Conservation (phyloP, 352 stramenopile species). For the Paralagenidium karlingii region DNA sequence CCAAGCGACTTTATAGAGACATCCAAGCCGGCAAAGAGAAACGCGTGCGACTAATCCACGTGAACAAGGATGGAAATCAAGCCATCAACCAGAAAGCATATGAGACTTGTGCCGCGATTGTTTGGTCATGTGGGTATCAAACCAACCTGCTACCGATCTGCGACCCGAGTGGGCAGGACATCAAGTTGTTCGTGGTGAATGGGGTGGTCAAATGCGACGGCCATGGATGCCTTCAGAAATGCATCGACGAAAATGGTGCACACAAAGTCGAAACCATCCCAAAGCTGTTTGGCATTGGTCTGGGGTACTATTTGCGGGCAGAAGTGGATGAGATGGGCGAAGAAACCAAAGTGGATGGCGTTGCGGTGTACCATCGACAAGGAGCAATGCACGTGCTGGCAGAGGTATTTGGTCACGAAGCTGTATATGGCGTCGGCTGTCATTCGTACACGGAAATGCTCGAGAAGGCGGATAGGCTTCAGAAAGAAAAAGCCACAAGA, state of each 20-base stretch:
- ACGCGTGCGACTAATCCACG: constrained; percentile 58
- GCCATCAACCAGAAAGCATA: constrained; percentile 46
- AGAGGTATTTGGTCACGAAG: constrained; percentile 31
- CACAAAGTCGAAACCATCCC: constrained; percentile 3
- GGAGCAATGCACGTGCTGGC: constrained; percentile 59
- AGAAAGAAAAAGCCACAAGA: background rate
- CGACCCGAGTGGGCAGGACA: constrained; percentile 20
- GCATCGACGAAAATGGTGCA: background rate
- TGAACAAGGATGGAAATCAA: constrained; percentile 43
- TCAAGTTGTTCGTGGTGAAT: constrained; percentile 34
- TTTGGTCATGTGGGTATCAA: constrained; percentile 74
- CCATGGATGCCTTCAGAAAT: constrained; percentile 28
- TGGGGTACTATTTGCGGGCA: constrained; percentile 69
- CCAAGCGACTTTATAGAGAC: constrained; percentile 61
- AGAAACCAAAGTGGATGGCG: constrained; percentile 61
- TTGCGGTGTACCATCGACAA: constrained; percentile 80
- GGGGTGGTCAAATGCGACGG: constrained; percentile 58
- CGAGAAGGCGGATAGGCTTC: constrained; percentile 27
- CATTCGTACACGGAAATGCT: constrained; percentile 75
- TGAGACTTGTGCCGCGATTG: constrained; percentile 50
- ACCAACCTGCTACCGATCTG: constrained; percentile 45
- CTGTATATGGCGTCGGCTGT: constrained; percentile 37
- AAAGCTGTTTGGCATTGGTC: constrained; percentile 46
- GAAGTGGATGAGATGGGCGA: constrained; percentile 66
- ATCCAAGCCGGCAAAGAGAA: constrained; percentile 40